Evolutionary conservation across 2,329 filamentous ascomycete genomes (phyloP).

Genomic region (Fusarium fujikuroi): DNA sequence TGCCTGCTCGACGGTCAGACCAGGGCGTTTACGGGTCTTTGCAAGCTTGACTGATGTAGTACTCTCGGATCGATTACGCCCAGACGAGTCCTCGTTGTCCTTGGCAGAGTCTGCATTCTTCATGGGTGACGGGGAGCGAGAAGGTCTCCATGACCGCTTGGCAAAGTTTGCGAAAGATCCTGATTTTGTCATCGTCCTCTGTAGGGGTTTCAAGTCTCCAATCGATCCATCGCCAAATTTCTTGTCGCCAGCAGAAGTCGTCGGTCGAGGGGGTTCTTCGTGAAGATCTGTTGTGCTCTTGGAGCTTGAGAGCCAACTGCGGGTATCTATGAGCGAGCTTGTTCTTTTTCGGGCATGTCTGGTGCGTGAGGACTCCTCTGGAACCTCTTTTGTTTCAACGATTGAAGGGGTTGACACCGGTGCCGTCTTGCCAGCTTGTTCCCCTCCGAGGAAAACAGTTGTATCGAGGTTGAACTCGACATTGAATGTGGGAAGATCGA

Average conservation of each 20-base stretch:
- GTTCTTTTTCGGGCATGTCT: slow-evolving; percentile 51
- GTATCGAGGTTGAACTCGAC: slow-evolving; percentile 61
- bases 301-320: slow-evolving; percentile 63
- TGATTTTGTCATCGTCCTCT: slow-evolving; percentile 54
- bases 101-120: slow-evolving; percentile 42
- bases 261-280: slow-evolving; percentile 41
- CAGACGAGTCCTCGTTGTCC: slow-evolving; percentile 34
- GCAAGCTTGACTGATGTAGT: slow-evolving; percentile 40
- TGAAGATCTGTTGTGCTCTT: slow-evolving; percentile 50
- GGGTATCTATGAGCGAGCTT: slow-evolving; percentile 60
- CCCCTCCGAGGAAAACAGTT: slow-evolving; percentile 53
- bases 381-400: slow-evolving; percentile 38
- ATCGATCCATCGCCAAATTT: slow-evolving; percentile 31
- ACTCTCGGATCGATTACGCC: slow-evolving; percentile 41
- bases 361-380: slow-evolving; percentile 28
- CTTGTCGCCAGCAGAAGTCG: slow-evolving; percentile 42
- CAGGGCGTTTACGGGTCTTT: slow-evolving; percentile 45
- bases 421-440: slow-evolving; percentile 24
- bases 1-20: slow-evolving; percentile 43
- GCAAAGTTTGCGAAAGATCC: slow-evolving; percentile 63
- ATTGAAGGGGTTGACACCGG: slow-evolving; percentile 28
- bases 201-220: slow-evolving; percentile 44
- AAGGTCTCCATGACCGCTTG: slow-evolving; percentile 63
- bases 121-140: slow-evolving; percentile 61
- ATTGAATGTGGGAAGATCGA: slow-evolving; percentile 65